phyloP scores from a whole-genome alignment of 768 basidiomycete species.

The Mrakia blollopis region DNA sequence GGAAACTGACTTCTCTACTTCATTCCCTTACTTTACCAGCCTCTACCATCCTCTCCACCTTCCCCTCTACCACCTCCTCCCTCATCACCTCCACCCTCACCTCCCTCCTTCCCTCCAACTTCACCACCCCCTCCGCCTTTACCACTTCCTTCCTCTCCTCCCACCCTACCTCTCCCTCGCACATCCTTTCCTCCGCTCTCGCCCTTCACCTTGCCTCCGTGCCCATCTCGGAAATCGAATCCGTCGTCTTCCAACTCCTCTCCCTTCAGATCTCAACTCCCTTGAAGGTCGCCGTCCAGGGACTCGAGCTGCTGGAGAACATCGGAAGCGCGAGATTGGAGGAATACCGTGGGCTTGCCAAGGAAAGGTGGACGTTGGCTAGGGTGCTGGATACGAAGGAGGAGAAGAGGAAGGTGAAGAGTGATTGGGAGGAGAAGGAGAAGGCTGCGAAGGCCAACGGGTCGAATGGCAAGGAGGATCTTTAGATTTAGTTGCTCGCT shows the following conservation, averaged over 20 bases:
- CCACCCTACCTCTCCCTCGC: constrained; percentile 52
- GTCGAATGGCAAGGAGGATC: neutral
- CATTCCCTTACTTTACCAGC: neutral
- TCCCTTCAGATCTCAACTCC: constrained; percentile 48
- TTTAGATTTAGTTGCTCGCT: neutral
- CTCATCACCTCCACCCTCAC: constrained; percentile 52
- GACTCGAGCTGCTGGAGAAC: constrained; percentile 51
- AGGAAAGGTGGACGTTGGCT: constrained; percentile 56
- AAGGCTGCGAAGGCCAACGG: neutral
- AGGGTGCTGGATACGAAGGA: constrained; percentile 60
- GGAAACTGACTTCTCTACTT: neutral
- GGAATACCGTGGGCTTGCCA: constrained; percentile 59
- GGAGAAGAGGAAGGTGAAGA: constrained; percentile 43
- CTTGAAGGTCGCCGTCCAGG: constrained; percentile 6
- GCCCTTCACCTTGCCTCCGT: constrained; percentile 45
- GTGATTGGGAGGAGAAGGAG: constrained; percentile 2
- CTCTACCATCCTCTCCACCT: neutral
- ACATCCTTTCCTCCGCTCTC: constrained; percentile 62
- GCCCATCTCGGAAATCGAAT: constrained; percentile 60
- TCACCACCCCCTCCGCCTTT: constrained; percentile 56
- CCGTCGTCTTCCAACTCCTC: constrained; percentile 53
- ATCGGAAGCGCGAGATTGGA: constrained; percentile 55
- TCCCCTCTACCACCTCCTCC: constrained; percentile 41
- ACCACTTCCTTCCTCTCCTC: constrained; percentile 72
- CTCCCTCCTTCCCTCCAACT: constrained; percentile 51